phyloP scores from a whole-genome alignment of 352 stramenopile genomes.

The Peronospora farinosa region DNA sequence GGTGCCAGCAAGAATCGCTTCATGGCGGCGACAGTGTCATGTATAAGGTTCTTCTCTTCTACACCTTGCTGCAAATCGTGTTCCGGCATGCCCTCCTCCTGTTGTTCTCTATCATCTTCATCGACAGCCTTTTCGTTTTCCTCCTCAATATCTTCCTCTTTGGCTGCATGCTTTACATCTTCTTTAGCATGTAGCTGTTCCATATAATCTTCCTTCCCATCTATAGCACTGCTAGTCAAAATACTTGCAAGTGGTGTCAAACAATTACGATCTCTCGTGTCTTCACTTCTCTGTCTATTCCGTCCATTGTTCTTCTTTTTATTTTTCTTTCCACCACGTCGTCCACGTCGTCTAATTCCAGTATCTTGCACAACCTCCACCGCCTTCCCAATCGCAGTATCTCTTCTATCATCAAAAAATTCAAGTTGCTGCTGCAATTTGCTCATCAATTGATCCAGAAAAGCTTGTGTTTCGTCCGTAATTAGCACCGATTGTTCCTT shows the following conservation, averaged over 20 bases:
- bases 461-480: slow-evolving; percentile 40
- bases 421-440: slow-evolving; percentile 25
- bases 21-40: slow-evolving; percentile 23
- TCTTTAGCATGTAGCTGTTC: slow-evolving; percentile 15
- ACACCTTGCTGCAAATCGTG: slow-evolving; percentile 9
- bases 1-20: slow-evolving; percentile 36
- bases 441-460: slow-evolving; percentile 30
- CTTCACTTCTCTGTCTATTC: slow-evolving; percentile 11
- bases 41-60: slow-evolving; percentile 12
- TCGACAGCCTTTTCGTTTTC: slow-evolving; percentile 17
- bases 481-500: slow-evolving; percentile 24
- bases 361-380: slow-evolving; percentile 9
- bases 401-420: slow-evolving; percentile 19
- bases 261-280: slow-evolving; percentile 8
- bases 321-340: slow-evolving; percentile 30
- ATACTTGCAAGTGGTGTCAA: slow-evolving; percentile 14
- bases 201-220: slow-evolving; percentile 16
- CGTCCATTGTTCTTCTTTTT: slow-evolving; percentile 31
- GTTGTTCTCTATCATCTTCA: slow-evolving; percentile 16
- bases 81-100: slow-evolving; percentile 6
- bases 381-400: background rate
- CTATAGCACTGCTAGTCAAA: slow-evolving; percentile 5
- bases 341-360: slow-evolving; percentile 16
- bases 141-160: slow-evolving; percentile 21
- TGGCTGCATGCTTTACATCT: slow-evolving; percentile 5